A percentile compares a stretch with the other conserved stretches of the same genome.
Conservation (phyloP, 352 stramenopile genomes). For the Detonula confervacea region DNA sequence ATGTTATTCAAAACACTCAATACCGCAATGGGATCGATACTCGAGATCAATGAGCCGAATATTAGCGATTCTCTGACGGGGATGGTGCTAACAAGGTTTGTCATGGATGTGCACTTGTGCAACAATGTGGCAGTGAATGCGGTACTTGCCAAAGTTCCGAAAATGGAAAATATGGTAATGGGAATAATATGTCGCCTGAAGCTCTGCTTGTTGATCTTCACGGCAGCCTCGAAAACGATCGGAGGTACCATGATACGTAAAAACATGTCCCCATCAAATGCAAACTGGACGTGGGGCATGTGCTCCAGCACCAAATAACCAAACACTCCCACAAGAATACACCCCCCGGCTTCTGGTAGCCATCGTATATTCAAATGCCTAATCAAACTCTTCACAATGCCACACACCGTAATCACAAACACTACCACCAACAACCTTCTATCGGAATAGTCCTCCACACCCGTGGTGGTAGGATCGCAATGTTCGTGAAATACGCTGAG, state of each 20-base stretch:
- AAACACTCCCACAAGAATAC: conserved; percentile 80
- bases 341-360: conserved; percentile 82
- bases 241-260: conserved; percentile 83
- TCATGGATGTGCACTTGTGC: too few species aligned
- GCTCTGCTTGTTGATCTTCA: conserved; percentile 83
- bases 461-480: conserved; percentile 72
- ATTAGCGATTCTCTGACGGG: too few species aligned
- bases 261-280: conserved; percentile 84
- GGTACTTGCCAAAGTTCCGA: conserved; percentile 77
- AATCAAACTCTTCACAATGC: conserved; percentile 85
- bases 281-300: conserved; percentile 77
- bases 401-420: conserved; percentile 82
- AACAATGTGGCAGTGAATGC: conserved; percentile 69
- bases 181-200: conserved; percentile 80
- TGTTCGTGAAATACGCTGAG: conserved; percentile 84
- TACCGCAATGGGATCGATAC: conserved; percentile 88
- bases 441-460: conserved; percentile 76
- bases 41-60: conserved; percentile 87
- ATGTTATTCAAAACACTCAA: conserved; percentile 87
- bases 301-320: conserved; percentile 66
- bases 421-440: conserved; percentile 75
- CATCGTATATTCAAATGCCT: conserved; percentile 79
- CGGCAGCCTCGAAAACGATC: conserved; percentile 83
- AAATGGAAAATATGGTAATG: conserved; percentile 80
- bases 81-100: too few species aligned